A percentile compares a stretch with the other conserved stretches of the same genome.
phyloP scores from a whole-genome alignment of 2,329 filamentous ascomycete genomes.

The Sclerotiophoma versabilis region DNA sequence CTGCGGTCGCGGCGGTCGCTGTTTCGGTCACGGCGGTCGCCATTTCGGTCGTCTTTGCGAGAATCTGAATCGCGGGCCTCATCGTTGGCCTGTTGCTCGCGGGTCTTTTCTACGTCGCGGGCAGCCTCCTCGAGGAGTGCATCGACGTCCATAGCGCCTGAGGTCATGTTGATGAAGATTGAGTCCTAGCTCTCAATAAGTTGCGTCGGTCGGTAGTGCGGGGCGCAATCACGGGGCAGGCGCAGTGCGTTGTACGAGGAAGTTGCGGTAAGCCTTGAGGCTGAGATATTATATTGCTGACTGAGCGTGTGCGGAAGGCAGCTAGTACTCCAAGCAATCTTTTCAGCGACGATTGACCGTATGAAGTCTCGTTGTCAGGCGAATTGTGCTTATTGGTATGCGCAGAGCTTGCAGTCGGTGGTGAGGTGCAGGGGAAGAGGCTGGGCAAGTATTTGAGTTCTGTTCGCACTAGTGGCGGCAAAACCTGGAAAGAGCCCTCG shows the following conservation, averaged over 20 bases:
- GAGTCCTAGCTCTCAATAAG: slow-evolving; percentile 38
- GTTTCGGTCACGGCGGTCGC: slow-evolving; percentile 34
- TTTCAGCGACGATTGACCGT: slow-evolving; percentile 22
- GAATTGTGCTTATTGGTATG: slow-evolving; percentile 21
- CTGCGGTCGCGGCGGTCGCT: slow-evolving; percentile 40
- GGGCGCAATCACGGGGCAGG: slow-evolving; percentile 29
- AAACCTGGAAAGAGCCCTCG: slow-evolving; percentile 8
- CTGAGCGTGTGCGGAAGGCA: slow-evolving; percentile 21
- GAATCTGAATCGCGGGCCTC: slow-evolving; percentile 41
- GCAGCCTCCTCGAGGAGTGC: slow-evolving; percentile 76
- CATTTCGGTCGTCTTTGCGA: slow-evolving; percentile 36
- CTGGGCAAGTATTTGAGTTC: slow-evolving; percentile 15
- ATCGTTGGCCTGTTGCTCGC: slow-evolving; percentile 24
- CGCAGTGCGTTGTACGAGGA: slow-evolving; percentile 25
- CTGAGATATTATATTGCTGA: slow-evolving; percentile 33
- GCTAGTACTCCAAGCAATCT: slow-evolving; percentile 22
- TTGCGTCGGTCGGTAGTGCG: slow-evolving; percentile 27
- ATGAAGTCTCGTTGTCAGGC: slow-evolving; percentile 17
- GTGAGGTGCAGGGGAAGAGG: slow-evolving; percentile 9
- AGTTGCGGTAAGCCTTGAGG: slow-evolving; percentile 27
- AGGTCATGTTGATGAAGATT: slow-evolving; percentile 19
- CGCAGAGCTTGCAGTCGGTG: slow-evolving; percentile 17
- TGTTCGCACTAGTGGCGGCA: slow-evolving; percentile 13
- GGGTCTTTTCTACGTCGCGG: slow-evolving; percentile 30
- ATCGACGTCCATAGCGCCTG: slow-evolving; percentile 76